These are phyloP conservation scores for Phyllosticta citrichinensis DNA, from an alignment of 2,329 filamentous ascomycete genomes.

Conservation along the genomic window DNA sequence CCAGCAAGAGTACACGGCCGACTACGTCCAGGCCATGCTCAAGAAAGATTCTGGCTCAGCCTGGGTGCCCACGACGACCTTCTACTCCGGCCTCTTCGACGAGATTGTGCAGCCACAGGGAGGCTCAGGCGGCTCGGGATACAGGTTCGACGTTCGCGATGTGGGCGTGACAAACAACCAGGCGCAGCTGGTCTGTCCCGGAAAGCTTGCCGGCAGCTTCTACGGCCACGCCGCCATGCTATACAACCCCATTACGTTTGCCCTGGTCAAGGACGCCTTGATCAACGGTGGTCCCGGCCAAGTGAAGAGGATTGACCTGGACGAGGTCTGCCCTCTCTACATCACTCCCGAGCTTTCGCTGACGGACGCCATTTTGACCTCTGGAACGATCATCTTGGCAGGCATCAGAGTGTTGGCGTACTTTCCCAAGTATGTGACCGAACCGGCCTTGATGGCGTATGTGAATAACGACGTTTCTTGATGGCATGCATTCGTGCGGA, in stretches of 20 bases:
- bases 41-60: slow-evolving; percentile 39
- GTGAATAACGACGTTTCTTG: not conserved
- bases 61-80: slow-evolving; percentile 46
- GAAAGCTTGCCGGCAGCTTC: slow-evolving; percentile 32
- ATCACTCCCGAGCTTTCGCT: slow-evolving; percentile 32
- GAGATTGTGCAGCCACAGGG: slow-evolving; percentile 44
- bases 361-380: slow-evolving; percentile 37
- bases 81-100: slow-evolving; percentile 41
- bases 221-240: slow-evolving; percentile 44
- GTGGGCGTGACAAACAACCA: slow-evolving; percentile 44
- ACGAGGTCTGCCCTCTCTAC: slow-evolving; percentile 29
- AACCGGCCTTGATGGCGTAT: slow-evolving; percentile 1
- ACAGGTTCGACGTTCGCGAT: slow-evolving; percentile 30
- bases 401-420: slow-evolving; percentile 24
- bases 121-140: slow-evolving; percentile 38
- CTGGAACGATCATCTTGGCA: slow-evolving; percentile 32
- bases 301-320: slow-evolving; percentile 29
- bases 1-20: slow-evolving; percentile 39
- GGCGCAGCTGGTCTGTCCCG: slow-evolving; percentile 35
- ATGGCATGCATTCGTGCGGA: not conserved
- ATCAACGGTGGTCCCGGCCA: slow-evolving; percentile 37
- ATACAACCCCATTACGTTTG: slow-evolving; percentile 38
- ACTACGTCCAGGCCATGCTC: slow-evolving; percentile 35
- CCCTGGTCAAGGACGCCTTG: slow-evolving; percentile 40
- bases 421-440: not conserved